phyloP scores from a whole-genome alignment of 148 eudicot species.

The Camellia granthamiana region DNA sequence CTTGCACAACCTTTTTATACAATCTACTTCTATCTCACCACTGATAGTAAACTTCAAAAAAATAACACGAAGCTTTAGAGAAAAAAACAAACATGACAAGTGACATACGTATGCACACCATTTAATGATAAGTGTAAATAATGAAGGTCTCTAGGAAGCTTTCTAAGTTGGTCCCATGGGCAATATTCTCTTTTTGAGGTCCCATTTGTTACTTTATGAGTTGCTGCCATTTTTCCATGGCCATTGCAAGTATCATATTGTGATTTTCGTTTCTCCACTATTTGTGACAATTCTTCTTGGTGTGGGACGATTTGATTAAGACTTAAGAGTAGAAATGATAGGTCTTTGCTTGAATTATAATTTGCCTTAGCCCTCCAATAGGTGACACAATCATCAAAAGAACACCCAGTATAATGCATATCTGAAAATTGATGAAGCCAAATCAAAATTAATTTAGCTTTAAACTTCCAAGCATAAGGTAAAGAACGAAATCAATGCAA shows the following conservation, averaged over 20 bases:
- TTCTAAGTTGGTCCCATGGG: not conserved
- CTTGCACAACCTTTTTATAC: no score
- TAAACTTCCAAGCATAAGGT: not conserved
- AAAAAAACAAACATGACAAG: not conserved
- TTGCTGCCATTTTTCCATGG: not conserved
- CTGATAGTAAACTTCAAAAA: not conserved
- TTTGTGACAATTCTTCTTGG: not conserved
- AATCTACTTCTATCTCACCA: not conserved
- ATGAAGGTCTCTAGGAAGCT: not conserved
- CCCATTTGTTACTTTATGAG: no score
- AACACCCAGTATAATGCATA: slow-evolving; percentile 27
- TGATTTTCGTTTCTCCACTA: not conserved
- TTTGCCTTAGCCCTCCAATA: slow-evolving; percentile 29
- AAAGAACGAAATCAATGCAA: not conserved
- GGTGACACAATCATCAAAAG: slow-evolving; percentile 28
- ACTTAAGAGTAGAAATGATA: slow-evolving; percentile 15
- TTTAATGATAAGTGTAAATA: no score
- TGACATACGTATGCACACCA: not conserved
- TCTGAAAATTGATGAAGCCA: not conserved
- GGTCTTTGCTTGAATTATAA: slow-evolving; percentile 21
- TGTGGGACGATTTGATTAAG: not conserved
- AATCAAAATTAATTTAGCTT: not conserved
- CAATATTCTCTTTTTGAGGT: not conserved
- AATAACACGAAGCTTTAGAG: not conserved
- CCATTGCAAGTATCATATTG: not conserved